Percentiles rank a stretch among this genome's conserved stretches.
Conservation (phyloP, 2,329 filamentous ascomycete species). For the Penicillium sp. region DNA sequence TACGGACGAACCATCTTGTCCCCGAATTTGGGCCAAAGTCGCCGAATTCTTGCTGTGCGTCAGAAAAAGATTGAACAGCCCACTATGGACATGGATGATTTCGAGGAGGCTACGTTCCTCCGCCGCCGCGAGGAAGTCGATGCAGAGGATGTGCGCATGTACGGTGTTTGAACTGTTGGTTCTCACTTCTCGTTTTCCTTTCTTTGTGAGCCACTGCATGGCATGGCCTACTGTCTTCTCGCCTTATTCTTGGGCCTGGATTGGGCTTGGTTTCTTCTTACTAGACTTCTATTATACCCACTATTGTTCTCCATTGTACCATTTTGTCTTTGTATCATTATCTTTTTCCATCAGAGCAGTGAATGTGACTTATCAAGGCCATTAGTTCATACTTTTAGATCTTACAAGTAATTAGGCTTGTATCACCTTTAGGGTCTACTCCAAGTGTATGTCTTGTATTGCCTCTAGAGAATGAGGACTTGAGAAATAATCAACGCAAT, state of each 20-base stretch:
- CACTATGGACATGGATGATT: constrained; percentile 39
- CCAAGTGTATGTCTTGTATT: too few relatives aligned
- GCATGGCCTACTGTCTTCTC: not conserved
- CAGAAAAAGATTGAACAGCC: constrained; percentile 1
- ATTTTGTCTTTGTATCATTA: not conserved
- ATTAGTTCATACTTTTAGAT: not conserved
- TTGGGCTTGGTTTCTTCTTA: not conserved
- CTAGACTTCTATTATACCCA: constrained; percentile 2
- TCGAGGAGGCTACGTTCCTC: constrained; percentile 3
- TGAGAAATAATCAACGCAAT: not conserved
- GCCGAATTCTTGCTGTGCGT: constrained; percentile 20
- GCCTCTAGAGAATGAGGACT: not conserved
- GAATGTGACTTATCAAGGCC: not conserved
- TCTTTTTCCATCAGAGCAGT: not conserved
- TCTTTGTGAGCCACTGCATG: not conserved
- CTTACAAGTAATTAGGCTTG: not conserved
- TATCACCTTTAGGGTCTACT: not conserved
- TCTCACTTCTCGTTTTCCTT: not conserved
- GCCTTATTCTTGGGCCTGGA: not conserved
- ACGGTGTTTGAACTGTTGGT: constrained; percentile 28
- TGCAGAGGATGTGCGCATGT: constrained; percentile 34
- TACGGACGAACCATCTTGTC: constrained; percentile 33
- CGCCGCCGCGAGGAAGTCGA: constrained; percentile 12
- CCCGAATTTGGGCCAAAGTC: constrained; percentile 32
- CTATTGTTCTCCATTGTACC: not conserved